Evolutionary conservation across 495 filamentous ascomycete genomes (phyloP), one percentile per base, ranked within the genome.

Genomic region (Chaetomium fimeti): DNA sequence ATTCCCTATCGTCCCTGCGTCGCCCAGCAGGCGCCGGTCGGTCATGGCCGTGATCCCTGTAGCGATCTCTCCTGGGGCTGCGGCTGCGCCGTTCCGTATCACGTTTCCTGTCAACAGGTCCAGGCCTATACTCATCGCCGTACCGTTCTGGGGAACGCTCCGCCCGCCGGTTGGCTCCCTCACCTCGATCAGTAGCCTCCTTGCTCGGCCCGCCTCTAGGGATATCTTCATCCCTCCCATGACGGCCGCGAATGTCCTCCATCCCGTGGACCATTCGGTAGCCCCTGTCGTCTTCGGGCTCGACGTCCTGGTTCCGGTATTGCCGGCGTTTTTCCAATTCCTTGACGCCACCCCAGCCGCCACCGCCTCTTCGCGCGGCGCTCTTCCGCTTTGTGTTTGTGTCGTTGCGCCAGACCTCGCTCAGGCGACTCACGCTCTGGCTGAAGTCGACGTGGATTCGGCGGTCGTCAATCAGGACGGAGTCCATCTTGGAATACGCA

Each of bases 361-460:
- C 93, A 8, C 89, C 89, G 49, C 89, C 89, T 29, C 67, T 69
- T 24, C 54, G 53, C 13, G 59, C 60, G 12, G 78, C 82, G 61
- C 84, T 80, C 60, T 79, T 80, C 65, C 94, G 84, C 78, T 95
- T 97, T 15, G 82, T 81, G 72, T 95, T 94, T n/a, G 92, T 95
- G 42, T 88, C 85, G 62, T 82, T 89, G 58, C 95, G 84, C 94
- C 94, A 98, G 24, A 85, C 87, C 59, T 96, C 90, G n/a, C 91
- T 91, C 25, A 98, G 72, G 73, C 90, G 91, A 40, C 89, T 93
- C 73, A 94, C 94, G 74, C 91, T 96, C 75, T 98, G 94, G 36
- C 92, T 96, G 78, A 98, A 98, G 74, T 98, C 94, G 56, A 98
- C 95, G 74, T 98, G 94, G 61, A 98, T 98, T 42, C 94, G 89